Base-by-base conservation (phyloP, 768 basidiomycete genomes). In the Galerina marginata region DNA sequence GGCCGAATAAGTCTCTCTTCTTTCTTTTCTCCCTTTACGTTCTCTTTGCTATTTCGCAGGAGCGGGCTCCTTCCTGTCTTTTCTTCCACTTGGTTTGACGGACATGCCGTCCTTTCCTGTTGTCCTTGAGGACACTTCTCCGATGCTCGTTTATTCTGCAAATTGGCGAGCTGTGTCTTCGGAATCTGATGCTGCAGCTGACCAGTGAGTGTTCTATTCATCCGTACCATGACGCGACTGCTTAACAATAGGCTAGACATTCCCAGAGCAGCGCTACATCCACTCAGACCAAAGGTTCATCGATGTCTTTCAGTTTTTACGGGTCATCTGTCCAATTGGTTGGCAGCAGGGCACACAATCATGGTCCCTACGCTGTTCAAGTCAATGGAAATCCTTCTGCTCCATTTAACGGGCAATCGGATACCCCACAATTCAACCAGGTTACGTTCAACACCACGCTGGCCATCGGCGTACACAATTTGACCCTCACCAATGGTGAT, bases 261-360 rank as follows among this genome's bases (percentile, higher is more conserved):
- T 73, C 74, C 1, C 67, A 69, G 14, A 75, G 74, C 45, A 80
- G 75, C 38, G 83, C 79, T 57, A 78, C 72, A 56, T 67, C 59
- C 2, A 79, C 82, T 9, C 69, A 74, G 26, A 65, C 33, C 2
- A 25, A 44, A 3, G 70, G 72, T 11, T 79, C 80, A 9, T 59
- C 59, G 11, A 76, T 72, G 12, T 72, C 71, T 0, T 78, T 85
- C 63, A 55, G 62, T 33, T 86, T 85, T 71, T 80, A 80, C 44
- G 85, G 84, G 11, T 80, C 77, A 5, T 76, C 72, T 11, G 65
- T 85, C n/a, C 74, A 76, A 67, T 65, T 86, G 9, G 84, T 77
- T 58, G 85, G 85, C 7, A 77, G 82, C 2, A 80, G 80, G 54
- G 75, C 83, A 37, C 38, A 49, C 4, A 83, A 83, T 51, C 81